Percentiles rank a stretch among this genome's conserved stretches.
Evolutionary conservation across 805 yeast species (phyloP).

Genomic region (Metschnikowia cubensis): DNA sequence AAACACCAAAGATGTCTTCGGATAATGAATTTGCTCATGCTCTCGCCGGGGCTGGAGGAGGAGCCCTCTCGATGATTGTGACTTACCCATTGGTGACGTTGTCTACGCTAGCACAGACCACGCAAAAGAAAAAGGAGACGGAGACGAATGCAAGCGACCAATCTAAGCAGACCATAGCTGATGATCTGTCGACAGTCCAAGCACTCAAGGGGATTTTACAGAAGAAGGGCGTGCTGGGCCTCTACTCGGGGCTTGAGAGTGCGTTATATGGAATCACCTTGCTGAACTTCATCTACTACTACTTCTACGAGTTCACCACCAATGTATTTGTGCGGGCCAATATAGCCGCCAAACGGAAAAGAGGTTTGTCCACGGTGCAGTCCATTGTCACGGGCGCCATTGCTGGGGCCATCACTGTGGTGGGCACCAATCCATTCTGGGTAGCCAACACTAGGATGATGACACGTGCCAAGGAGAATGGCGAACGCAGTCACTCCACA

Average conservation of each 20-base stretch:
- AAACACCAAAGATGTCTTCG: constrained; percentile 9
- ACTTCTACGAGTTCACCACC: constrained; percentile 75
- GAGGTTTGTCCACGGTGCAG: constrained; percentile 56
- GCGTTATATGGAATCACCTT: constrained; percentile 83
- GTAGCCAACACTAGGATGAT: constrained; percentile 90
- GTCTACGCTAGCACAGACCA: constrained; percentile 87
- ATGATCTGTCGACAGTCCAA: constrained; percentile 16
- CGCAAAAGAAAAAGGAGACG: constrained; percentile 23
- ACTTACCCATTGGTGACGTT: constrained; percentile 88
- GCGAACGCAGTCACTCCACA: constrained; percentile 35
- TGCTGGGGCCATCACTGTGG: constrained; percentile 83
- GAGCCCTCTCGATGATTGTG: constrained; percentile 78
- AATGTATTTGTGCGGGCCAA: constrained; percentile 38
- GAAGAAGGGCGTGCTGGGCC: constrained; percentile 61
- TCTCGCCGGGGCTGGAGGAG: constrained; percentile 92
- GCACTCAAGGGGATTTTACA: constrained; percentile 43
- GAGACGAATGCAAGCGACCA: background rate
- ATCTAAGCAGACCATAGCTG: too few species aligned
- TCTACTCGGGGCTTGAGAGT: constrained; percentile 83
- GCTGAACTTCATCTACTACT: constrained; percentile 86
- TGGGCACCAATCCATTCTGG: constrained; percentile 88
- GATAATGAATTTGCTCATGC: constrained; percentile 68
- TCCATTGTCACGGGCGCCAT: constrained; percentile 75
- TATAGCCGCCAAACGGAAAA: constrained; percentile 25
- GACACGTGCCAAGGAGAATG: constrained; percentile 40